Percentiles rank a stretch among this genome's conserved stretches.
Conservation (phyloP, 2,329 filamentous ascomycete genomes). For the Aspergillus ibericus region DNA sequence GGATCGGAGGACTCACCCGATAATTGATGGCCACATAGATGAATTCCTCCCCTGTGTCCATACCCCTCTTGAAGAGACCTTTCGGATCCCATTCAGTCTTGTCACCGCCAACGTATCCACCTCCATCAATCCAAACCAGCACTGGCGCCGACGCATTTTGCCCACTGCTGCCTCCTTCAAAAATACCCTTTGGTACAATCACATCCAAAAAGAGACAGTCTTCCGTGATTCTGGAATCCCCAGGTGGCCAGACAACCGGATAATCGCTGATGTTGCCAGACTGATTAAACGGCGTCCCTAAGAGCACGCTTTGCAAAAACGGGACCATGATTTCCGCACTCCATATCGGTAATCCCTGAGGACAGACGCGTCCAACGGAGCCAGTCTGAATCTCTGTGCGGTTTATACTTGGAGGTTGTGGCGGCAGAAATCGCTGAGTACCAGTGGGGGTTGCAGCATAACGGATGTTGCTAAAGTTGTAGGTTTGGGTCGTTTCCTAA, state of each 20-base stretch:
- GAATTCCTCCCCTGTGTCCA: constrained; percentile 35
- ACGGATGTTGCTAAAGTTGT: constrained; percentile 59
- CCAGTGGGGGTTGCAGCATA: constrained; percentile 57
- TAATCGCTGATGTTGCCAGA: constrained; percentile 26
- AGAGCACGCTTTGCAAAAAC: constrained; percentile 21
- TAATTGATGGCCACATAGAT: constrained; percentile 53
- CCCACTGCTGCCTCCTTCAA: constrained; percentile 22
- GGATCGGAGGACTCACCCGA: constrained; percentile 28
- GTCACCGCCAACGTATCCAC: background rate
- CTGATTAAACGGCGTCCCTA: constrained; percentile 14
- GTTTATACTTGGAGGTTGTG: constrained; percentile 45
- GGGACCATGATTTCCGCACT: constrained; percentile 18
- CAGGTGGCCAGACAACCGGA: constrained; percentile 13
- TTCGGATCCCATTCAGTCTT: constrained; percentile 36
- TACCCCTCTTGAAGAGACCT: constrained; percentile 45
- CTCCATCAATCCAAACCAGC: constrained; percentile 37
- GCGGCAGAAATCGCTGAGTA: constrained; percentile 52
- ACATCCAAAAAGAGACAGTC: constrained; percentile 43
- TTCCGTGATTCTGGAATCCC: constrained; percentile 32
- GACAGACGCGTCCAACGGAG: constrained; percentile 44
- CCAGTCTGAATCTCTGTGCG: constrained; percentile 50
- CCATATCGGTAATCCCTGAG: constrained; percentile 51
- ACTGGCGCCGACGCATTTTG: constrained; percentile 29
- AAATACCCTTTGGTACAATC: constrained; percentile 34
- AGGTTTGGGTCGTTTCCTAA: constrained; percentile 43